Conservation (phyloP, 306 rosid species). For the Quercus rubra region DNA sequence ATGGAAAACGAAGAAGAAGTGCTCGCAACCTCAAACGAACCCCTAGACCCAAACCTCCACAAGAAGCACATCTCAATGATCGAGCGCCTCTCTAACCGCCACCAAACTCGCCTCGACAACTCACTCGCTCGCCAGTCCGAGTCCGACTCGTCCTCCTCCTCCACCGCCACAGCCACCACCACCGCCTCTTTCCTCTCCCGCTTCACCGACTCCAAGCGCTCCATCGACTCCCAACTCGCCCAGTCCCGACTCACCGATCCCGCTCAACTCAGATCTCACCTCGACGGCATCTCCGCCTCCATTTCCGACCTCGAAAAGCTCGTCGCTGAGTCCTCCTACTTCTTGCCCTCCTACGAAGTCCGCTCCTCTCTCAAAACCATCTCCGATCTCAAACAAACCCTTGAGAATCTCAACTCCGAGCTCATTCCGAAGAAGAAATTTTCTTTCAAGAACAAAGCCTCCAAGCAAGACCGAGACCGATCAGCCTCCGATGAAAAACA, state of each 20-base stretch:
- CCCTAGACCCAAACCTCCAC: constrained; percentile 31
- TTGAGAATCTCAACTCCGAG: constrained; percentile 42
- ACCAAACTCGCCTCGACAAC: constrained; percentile 49
- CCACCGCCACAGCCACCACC: constrained; percentile 43
- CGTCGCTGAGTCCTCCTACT: constrained; percentile 71
- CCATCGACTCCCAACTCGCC: constrained; percentile 49
- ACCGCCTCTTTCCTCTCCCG: constrained; percentile 55
- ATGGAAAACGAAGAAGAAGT: constrained; percentile 38
- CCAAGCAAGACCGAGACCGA: constrained; percentile 34
- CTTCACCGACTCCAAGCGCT: constrained; percentile 48
- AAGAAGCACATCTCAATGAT: constrained; percentile 73
- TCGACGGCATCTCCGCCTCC: constrained; percentile 53
- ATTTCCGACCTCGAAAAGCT: constrained; percentile 76
- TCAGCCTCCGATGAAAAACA: constrained; percentile 5
- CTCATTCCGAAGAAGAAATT: constrained; percentile 75
- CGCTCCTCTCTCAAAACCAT: constrained; percentile 67
- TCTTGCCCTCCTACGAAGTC: constrained; percentile 74
- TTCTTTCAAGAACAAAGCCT: constrained; percentile 55
- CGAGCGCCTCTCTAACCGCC: constrained; percentile 66
- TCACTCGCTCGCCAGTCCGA: constrained; percentile 31
- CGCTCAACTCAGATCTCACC: constrained; percentile 42
- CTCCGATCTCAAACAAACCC: constrained; percentile 51
- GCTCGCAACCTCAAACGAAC: constrained; percentile 12
- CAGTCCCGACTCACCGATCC: constrained; percentile 28
- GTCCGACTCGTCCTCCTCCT: constrained; percentile 34